Evolutionary conservation across 2,329 filamentous ascomycete species (phyloP).

Genomic region (Didymella sp.): DNA sequence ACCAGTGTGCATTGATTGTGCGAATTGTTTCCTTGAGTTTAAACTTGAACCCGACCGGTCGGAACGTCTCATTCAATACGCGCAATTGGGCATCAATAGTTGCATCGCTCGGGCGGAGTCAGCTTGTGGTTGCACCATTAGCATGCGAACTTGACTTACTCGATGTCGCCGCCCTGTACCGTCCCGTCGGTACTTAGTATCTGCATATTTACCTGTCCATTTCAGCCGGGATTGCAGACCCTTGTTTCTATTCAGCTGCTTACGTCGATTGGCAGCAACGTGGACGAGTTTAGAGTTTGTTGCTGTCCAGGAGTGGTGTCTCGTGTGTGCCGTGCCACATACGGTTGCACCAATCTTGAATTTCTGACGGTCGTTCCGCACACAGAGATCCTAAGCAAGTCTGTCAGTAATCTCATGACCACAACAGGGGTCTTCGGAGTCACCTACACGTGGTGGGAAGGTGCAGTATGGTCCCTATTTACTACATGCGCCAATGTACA

Average conservation of each 20-base stretch:
- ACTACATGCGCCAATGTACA: background rate
- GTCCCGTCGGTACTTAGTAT: slow-evolving; percentile 6
- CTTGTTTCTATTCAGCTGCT: background rate
- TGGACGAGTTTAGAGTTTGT: background rate
- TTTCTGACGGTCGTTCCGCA: background rate
- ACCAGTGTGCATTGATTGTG: slow-evolving; percentile 5
- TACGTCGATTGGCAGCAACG: background rate
- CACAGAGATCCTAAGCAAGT: background rate
- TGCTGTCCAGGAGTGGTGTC: background rate
- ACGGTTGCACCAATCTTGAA: background rate
- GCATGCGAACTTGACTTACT: background rate
- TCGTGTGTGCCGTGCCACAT: background rate
- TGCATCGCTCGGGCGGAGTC: background rate
- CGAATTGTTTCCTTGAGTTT: slow-evolving; percentile 1
- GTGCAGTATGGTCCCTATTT: no score
- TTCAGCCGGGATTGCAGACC: no score
- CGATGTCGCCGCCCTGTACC: slow-evolving; percentile 2
- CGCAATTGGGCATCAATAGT: background rate
- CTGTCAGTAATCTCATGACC: background rate
- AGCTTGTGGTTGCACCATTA: background rate
- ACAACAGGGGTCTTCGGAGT: background rate
- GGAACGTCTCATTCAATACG: slow-evolving; percentile 1
- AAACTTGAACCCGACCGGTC: slow-evolving; percentile 5
- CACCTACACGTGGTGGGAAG: background rate
- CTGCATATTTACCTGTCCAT: slow-evolving; percentile 6